Evolutionary conservation across 2,329 filamentous ascomycete genomes (phyloP).

Genomic region (Penicillium sp.): DNA sequence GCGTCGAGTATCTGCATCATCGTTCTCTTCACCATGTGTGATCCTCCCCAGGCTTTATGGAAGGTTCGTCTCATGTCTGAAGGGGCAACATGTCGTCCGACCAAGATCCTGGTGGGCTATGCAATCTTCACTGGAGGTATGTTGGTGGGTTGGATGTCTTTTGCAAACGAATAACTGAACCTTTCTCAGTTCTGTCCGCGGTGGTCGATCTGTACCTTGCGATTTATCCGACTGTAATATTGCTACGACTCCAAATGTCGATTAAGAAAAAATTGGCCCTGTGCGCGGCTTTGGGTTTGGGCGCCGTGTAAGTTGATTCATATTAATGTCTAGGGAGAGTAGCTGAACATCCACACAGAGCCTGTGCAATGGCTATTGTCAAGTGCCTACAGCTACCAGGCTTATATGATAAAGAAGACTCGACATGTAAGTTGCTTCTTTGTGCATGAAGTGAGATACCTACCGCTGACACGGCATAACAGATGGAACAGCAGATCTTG

Average conservation of each 20-base stretch:
- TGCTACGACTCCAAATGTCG: slow-evolving; percentile 33
- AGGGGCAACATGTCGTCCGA: slow-evolving; percentile 36
- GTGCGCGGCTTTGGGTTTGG: neutral
- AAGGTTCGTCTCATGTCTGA: slow-evolving; percentile 21
- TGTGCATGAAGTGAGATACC: neutral
- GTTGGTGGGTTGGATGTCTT: neutral
- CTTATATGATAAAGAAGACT: slow-evolving; percentile 16
- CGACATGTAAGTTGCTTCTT: neutral
- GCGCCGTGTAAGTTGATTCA: neutral
- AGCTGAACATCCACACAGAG: slow-evolving; percentile 20
- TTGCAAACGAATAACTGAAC: neutral
- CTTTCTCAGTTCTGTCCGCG: slow-evolving; percentile 22
- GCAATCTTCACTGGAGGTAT: slow-evolving; percentile 41
- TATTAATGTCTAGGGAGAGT: neutral
- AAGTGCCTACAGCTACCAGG: slow-evolving; percentile 31
- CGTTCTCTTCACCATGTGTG: slow-evolving; percentile 44
- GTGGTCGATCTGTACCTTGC: slow-evolving; percentile 34
- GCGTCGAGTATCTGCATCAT: slow-evolving; percentile 35
- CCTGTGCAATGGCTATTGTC: slow-evolving; percentile 29
- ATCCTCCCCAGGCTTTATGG: slow-evolving; percentile 41
- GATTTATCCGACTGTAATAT: slow-evolving; percentile 29
- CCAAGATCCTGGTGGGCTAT: slow-evolving; percentile 37
- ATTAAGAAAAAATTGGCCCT: slow-evolving; percentile 22
- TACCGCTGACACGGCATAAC: neutral
- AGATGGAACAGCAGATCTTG: slow-evolving; percentile 2